Base-by-base conservation (phyloP, 2,329 filamentous ascomycete species). In the Fonsecaea nubica region DNA sequence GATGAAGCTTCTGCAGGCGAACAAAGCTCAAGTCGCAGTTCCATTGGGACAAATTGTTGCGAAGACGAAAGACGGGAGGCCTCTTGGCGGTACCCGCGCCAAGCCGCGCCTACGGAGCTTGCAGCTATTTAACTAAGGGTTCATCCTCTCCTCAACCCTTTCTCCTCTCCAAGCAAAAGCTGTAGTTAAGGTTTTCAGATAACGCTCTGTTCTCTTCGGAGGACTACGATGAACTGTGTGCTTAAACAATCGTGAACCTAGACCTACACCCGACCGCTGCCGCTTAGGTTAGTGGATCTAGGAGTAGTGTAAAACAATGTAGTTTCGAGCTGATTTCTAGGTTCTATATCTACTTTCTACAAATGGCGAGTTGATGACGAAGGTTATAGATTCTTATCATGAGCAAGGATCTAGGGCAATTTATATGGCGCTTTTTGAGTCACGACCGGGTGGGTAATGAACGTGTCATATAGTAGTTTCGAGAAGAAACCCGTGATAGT, bases 11-110 rank as follows among this genome's bases (percentile, higher is more conserved):
- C 18, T 59, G 38, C 57, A 18, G 4, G 15, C 4, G 12, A 38
- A 25, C 18, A 21, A 40, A 21, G 15, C 33, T n/a, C 4, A 50
- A 30, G 45, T 50, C 45, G 18, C 45, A 50, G 45, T 50, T 50
- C 45, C 25, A 50, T 50, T 18, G 45, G 5, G 21, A 50, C 45
- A 50, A 50, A 50, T 50, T 50, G 21, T 50, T 30, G 45, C 45
- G 21, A 50, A 50, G n/a, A n/a, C n/a, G n/a, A n/a, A n/a, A n/a
- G n/a, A n/a, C n/a, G 38, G 38, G 38, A 40, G 12, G 38, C 38
- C 38, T 40, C 10, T 40, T 40, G 38, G 38, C 38, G 38, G 35
- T 36, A 36, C 35, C n/a, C n/a, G n/a, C n/a, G n/a, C n/a, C n/a
- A n/a, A n/a, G n/a, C 35, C 35, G 35, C 35, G 3, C 35, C 35